Evolutionary conservation across 805 yeast species (phyloP).

Genomic region (Lipomyces lipofer): DNA sequence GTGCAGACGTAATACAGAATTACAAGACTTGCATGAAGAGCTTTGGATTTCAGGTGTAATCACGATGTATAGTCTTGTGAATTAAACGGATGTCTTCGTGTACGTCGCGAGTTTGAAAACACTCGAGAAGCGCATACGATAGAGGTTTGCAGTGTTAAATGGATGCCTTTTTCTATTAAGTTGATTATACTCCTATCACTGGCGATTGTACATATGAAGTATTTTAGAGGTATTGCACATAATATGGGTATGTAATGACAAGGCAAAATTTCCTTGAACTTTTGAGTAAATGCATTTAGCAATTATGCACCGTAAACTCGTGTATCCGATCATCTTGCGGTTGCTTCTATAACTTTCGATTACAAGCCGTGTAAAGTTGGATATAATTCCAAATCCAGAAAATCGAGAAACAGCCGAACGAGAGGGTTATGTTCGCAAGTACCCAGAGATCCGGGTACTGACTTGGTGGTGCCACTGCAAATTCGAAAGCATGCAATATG

Average conservation of each 20-base stretch:
- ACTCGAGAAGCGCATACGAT: no score
- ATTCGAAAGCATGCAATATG: slow-evolving; percentile 57
- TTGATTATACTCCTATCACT: not conserved
- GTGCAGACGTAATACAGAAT: slow-evolving; percentile 65
- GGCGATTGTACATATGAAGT: slow-evolving; percentile 1
- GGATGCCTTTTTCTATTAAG: no score
- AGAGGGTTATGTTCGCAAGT: slow-evolving; percentile 66
- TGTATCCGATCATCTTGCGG: not conserved
- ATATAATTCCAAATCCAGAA: slow-evolving; percentile 84
- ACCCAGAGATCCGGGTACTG: slow-evolving; percentile 85
- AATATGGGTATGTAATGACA: not conserved
- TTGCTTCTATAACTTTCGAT: not conserved
- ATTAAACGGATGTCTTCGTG: no score
- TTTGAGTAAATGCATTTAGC: no score
- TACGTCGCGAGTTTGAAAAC: no score
- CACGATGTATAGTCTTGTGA: not conserved
- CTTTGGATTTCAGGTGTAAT: slow-evolving; percentile 67
- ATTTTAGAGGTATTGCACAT: no score
- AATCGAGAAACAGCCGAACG: slow-evolving; percentile 70
- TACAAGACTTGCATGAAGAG: slow-evolving; percentile 92
- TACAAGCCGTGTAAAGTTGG: slow-evolving; percentile 44
- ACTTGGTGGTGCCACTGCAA: slow-evolving; percentile 36
- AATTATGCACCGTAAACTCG: no score
- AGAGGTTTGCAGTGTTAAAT: no score
- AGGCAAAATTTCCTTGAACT: not conserved